Evolutionary conservation across 805 yeast species (phyloP).

Genomic region (Candida ipomoeae): DNA sequence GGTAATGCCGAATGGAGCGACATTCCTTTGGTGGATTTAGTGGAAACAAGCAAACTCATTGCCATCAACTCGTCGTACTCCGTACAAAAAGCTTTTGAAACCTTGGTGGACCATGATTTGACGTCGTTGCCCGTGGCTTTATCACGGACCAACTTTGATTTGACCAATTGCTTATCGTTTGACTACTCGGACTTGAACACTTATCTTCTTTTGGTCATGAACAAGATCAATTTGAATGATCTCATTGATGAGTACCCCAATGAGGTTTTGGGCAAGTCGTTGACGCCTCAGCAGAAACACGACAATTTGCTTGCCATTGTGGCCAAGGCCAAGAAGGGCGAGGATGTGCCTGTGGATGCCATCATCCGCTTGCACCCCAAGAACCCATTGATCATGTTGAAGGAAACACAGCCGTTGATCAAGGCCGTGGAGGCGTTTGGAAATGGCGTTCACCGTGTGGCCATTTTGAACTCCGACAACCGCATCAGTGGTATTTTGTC

Average conservation of each 20-base stretch:
- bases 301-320: conserved; percentile 42
- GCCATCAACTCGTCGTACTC: conserved; percentile 62
- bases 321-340: conserved; percentile 74
- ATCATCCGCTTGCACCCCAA: conserved; percentile 81
- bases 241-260: conserved; percentile 28
- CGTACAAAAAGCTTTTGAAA: conserved; percentile 86
- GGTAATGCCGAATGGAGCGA: conserved; percentile 61
- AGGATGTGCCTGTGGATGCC: conserved; percentile 86
- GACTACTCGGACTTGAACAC: conserved; percentile 91
- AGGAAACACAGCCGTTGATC: conserved; percentile 62
- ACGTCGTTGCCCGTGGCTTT: conserved; percentile 77
- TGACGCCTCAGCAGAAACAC: conserved; percentile 27
- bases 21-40: conserved; percentile 64
- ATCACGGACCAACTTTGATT: conserved; percentile 36
- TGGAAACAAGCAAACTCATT: conserved; percentile 74
- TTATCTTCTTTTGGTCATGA: conserved; percentile 76
- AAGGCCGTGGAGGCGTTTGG: conserved; percentile 84
- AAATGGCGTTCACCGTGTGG: conserved; percentile 93
- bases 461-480: conserved; percentile 52
- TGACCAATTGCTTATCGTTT: conserved; percentile 69
- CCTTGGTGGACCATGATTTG: conserved; percentile 63
- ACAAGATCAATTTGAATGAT: conserved; percentile 48
- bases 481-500: conserved; percentile 77
- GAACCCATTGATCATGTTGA: conserved; percentile 79
- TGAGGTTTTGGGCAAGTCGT: conserved; percentile 18